These are phyloP conservation scores for Apiotrichum brassicae DNA, from an alignment of 1,284 basidiomycete species.

Conservation along the genomic window DNA sequence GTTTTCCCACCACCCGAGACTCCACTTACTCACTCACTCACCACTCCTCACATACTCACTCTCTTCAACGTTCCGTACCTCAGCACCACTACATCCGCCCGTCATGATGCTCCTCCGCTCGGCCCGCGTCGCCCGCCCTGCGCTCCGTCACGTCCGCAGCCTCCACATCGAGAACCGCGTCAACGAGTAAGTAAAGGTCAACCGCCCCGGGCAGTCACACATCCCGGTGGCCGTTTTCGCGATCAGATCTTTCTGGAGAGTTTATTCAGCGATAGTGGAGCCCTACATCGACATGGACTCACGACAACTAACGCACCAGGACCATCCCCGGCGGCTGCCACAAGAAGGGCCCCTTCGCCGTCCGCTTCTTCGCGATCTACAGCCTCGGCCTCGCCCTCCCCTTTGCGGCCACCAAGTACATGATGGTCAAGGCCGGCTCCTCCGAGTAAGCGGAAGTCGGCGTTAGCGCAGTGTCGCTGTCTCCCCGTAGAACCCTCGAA, in stretches of 20 bases:
- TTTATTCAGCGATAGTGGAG: no score
- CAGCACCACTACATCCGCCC: background rate
- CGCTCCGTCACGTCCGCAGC: constrained; percentile 2
- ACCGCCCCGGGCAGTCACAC: no score
- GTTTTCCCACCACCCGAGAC: no score
- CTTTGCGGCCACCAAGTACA: background rate
- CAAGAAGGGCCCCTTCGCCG: background rate
- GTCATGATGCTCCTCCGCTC: constrained; percentile 2
- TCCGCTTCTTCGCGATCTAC: background rate
- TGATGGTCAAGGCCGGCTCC: background rate
- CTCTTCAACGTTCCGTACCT: background rate
- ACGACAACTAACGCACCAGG: background rate
- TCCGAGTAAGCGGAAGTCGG: background rate
- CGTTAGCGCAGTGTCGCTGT: no score
- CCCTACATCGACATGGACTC: no score
- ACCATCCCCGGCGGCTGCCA: constrained; percentile 3
- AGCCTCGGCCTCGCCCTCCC: background rate
- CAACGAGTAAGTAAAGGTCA: constrained; percentile 1
- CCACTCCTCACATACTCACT: background rate
- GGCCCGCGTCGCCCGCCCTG: background rate
- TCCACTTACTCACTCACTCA: background rate
- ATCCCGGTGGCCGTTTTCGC: no score
- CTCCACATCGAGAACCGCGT: constrained; percentile 4
- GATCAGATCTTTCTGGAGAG: no score
- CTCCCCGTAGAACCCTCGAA: no score